Percentiles rank a stretch among this genome's conserved stretches.
These are phyloP conservation scores for Penicillium capsulatum DNA, from an alignment of 2,329 filamentous ascomycete genomes.

Conservation along the genomic window DNA sequence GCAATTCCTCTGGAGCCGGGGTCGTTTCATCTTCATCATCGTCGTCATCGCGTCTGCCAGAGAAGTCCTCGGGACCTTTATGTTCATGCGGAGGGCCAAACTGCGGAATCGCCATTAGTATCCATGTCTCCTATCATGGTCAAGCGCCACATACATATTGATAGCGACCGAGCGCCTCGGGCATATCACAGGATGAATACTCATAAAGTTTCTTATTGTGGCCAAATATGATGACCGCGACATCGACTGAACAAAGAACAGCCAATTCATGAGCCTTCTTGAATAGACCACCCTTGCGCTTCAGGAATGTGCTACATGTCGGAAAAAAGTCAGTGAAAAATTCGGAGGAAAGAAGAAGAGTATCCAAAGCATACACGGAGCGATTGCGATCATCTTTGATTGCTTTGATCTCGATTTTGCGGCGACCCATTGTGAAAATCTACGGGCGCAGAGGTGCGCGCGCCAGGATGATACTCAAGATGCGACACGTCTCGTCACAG, in stretches of 20 bases:
- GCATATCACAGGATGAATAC: constrained; percentile 92
- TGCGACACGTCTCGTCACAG: neutral
- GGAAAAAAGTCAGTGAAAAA: neutral
- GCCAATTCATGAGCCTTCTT: constrained; percentile 99
- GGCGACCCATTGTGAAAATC: constrained; percentile 69
- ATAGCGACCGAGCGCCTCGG: constrained; percentile 80
- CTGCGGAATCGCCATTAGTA: constrained; percentile 46
- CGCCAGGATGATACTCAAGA: neutral
- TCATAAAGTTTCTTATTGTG: constrained; percentile 99
- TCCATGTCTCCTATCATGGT: constrained; percentile 2
- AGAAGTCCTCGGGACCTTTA: constrained; percentile 91
- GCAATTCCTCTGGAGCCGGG: constrained; percentile 64
- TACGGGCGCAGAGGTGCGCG: constrained; percentile 13
- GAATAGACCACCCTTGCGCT: constrained; percentile 97
- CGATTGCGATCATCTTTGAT: constrained; percentile 98
- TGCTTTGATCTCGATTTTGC: constrained; percentile 99
- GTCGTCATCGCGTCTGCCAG: constrained; percentile 67
- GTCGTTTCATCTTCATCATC: constrained; percentile 76
- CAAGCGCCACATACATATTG: constrained; percentile 68
- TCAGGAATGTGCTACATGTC: constrained; percentile 78
- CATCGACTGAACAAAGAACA: constrained; percentile 95
- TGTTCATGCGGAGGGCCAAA: constrained; percentile 92
- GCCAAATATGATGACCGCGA: constrained; percentile 97
- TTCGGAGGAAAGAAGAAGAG: neutral
- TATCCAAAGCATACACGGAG: constrained; percentile 69